Percentiles rank a stretch among this genome's conserved stretches.
These are phyloP conservation scores for Pythium dissotocum DNA, from an alignment of 352 stramenopile genomes.

Conservation along the genomic window DNA sequence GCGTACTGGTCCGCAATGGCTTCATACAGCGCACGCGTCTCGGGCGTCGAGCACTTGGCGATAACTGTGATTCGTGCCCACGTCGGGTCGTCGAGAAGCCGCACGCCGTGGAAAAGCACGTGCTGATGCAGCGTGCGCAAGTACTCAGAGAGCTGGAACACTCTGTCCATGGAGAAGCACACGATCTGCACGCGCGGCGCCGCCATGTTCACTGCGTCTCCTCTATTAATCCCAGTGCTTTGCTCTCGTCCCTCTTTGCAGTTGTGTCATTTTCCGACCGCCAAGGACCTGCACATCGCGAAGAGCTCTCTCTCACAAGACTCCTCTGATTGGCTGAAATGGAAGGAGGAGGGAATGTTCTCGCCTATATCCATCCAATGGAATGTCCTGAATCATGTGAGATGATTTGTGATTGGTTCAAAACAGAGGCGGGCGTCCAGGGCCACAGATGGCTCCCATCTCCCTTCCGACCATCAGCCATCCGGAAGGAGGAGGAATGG, in stretches of 20 bases:
- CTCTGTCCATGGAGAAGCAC: slow-evolving; percentile 66
- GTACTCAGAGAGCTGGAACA: slow-evolving; percentile 66
- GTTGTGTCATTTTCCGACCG: slow-evolving; percentile 1
- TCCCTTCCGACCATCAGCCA: not conserved
- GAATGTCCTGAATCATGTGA: not conserved
- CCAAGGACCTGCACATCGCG: not conserved
- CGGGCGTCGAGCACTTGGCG: slow-evolving; percentile 39
- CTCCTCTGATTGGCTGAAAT: slow-evolving; percentile 3
- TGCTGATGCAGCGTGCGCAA: slow-evolving; percentile 45
- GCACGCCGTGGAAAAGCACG: slow-evolving; percentile 26
- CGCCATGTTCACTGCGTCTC: slow-evolving; percentile 5
- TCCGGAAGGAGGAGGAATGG: not conserved
- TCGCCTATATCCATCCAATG: not conserved
- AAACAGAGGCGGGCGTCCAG: not conserved
- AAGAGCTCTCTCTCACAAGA: not conserved
- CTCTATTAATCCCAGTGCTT: not conserved
- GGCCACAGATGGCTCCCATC: slow-evolving; percentile 7
- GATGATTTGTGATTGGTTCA: not conserved
- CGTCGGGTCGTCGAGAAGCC: slow-evolving; percentile 26
- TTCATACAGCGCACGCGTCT: slow-evolving; percentile 37
- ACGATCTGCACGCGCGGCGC: slow-evolving; percentile 41
- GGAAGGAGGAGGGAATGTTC: not conserved
- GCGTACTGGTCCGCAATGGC: slow-evolving; percentile 32
- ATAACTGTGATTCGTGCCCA: slow-evolving; percentile 38
- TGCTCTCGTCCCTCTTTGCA: not conserved